Percentiles rank a stretch among this genome's conserved stretches.
phyloP scores from a whole-genome alignment of 2,329 filamentous ascomycete genomes.

The Diaporthe aspalathi region DNA sequence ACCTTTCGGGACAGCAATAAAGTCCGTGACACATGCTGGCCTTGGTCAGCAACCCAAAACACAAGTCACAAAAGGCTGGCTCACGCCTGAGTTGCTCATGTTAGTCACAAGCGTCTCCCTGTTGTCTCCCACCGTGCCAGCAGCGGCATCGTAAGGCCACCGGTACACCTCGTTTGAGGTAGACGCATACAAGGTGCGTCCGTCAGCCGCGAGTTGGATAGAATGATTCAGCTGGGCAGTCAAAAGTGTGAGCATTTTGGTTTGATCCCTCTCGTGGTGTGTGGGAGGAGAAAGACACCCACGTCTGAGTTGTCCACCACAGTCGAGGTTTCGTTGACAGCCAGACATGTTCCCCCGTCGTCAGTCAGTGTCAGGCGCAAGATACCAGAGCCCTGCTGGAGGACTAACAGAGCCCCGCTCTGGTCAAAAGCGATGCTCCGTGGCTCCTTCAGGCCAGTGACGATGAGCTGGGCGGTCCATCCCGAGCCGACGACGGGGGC shows the following conservation, averaged over 20 bases:
- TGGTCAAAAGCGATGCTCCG: conserved; percentile 59
- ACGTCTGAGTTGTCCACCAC: conserved; percentile 52
- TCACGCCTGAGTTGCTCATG: conserved; percentile 67
- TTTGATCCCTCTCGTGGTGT: not conserved
- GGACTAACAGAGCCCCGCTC: conserved; percentile 58
- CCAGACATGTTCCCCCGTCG: conserved; percentile 55
- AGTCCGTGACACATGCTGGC: conserved; percentile 71
- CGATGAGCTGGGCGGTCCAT: conserved; percentile 51
- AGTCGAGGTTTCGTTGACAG: conserved; percentile 50
- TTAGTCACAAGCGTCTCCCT: conserved; percentile 68
- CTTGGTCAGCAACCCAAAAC: not conserved
- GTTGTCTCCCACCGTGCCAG: conserved; percentile 56
- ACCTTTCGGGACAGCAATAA: conserved; percentile 68
- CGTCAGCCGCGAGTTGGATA: conserved; percentile 64
- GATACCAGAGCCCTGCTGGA: conserved; percentile 57
- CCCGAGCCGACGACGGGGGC: conserved; percentile 47
- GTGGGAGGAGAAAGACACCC: conserved; percentile 40
- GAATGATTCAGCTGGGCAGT: conserved; percentile 64
- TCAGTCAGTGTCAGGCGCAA: conserved; percentile 55
- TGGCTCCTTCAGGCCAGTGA: conserved; percentile 51
- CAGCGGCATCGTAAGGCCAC: conserved; percentile 72
- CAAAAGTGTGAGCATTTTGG: not conserved
- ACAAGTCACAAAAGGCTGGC: not conserved
- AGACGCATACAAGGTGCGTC: conserved; percentile 68
- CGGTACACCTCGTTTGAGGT: conserved; percentile 68